Evolutionary conservation across 441 rosid species (phyloP).

Genomic region (Euphorbia celastroides): DNA sequence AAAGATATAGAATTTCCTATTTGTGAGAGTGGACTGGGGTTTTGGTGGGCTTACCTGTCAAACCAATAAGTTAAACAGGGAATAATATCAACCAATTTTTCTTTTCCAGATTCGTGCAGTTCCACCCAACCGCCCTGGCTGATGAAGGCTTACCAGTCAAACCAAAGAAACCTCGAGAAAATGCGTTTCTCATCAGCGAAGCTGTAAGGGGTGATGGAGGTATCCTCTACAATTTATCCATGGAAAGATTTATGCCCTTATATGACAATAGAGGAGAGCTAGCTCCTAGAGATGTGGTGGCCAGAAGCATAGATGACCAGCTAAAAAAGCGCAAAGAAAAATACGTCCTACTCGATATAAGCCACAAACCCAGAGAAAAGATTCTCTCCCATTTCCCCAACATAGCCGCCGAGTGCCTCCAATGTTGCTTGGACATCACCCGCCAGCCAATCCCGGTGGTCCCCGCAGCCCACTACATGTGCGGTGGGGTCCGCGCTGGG

Average conservation of each 20-base stretch:
- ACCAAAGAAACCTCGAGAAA: slow-evolving; percentile 57
- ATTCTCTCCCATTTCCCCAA: slow-evolving; percentile 93
- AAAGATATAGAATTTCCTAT: background rate
- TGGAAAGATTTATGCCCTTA: slow-evolving; percentile 83
- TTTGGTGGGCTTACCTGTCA: background rate
- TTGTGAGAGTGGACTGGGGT: background rate
- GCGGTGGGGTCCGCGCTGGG: slow-evolving; percentile 94
- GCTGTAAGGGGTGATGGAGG: slow-evolving; percentile 99
- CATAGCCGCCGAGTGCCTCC: slow-evolving; percentile 82
- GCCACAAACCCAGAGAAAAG: slow-evolving; percentile 72
- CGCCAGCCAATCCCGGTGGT: slow-evolving; percentile 84
- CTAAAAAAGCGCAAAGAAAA: slow-evolving; percentile 68
- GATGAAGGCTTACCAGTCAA: slow-evolving; percentile 87
- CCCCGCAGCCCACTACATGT: slow-evolving; percentile 98
- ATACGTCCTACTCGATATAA: slow-evolving; percentile 86
- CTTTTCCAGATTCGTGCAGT: slow-evolving; percentile 60
- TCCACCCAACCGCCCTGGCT: slow-evolving; percentile 97
- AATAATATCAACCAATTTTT: background rate
- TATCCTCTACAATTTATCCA: slow-evolving; percentile 66
- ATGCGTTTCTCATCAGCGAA: slow-evolving; percentile 88
- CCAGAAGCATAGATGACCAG: slow-evolving; percentile 97
- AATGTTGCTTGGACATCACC: slow-evolving; percentile 73
- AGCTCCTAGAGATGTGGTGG: slow-evolving; percentile 96
- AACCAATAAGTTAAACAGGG: no score
- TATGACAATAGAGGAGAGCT: slow-evolving; percentile 93